phyloP scores from a whole-genome alignment of 169 alveolate genomes.

The Eimeria sp. region DNA sequence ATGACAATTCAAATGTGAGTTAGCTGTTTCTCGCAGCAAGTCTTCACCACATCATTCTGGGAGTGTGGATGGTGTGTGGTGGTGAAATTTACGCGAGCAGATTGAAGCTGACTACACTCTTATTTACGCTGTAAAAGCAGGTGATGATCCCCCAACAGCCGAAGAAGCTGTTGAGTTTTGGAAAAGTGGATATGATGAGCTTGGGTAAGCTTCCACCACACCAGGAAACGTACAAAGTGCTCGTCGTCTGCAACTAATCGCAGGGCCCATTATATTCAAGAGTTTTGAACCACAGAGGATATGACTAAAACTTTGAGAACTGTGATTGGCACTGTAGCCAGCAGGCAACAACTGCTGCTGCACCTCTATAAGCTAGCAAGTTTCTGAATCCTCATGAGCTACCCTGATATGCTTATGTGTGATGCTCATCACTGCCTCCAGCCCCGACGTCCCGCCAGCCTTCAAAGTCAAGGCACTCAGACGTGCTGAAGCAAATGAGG shows the following conservation, averaged over 20 bases:
- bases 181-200: constrained; percentile 32
- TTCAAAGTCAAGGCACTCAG: neutral
- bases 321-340: too few species aligned
- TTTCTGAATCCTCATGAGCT: too few species aligned
- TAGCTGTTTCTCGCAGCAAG: too few species aligned
- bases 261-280: too few species aligned
- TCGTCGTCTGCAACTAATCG: too few species aligned
- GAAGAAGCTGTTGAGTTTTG: constrained; percentile 23
- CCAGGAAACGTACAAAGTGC: neutral
- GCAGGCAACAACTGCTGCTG: too few species aligned
- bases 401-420: too few species aligned
- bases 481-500: neutral
- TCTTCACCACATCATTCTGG: neutral
- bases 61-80: neutral
- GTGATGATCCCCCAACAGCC: neutral
- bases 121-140: neutral
- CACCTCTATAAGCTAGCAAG: too few species aligned
- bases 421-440: neutral
- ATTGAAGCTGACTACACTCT: constrained; percentile 18
- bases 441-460: constrained; percentile 20
- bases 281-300: neutral
- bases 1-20: too few species aligned
- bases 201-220: neutral
- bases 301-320: too few species aligned
- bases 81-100: neutral